These are phyloP conservation scores for Boletus rubroflammeus DNA, from an alignment of 768 basidiomycete genomes.

Conservation along the genomic window DNA sequence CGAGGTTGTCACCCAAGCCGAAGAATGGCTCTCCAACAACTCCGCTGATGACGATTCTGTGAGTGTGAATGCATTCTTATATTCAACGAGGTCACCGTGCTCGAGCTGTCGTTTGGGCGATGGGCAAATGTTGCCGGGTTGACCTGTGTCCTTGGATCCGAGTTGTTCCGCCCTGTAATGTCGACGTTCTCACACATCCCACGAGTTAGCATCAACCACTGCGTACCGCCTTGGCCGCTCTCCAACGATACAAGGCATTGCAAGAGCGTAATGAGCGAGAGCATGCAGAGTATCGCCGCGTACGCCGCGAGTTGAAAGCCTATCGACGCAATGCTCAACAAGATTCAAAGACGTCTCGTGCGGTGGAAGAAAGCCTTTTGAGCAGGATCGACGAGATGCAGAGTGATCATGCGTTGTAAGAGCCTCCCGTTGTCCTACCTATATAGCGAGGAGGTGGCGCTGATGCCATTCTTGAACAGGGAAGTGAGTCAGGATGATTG, in stretches of 20 bases:
- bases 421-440: background rate
- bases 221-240: constrained; percentile 30
- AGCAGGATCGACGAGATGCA: constrained; percentile 33
- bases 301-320: constrained; percentile 30
- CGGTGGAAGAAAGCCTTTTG: constrained; percentile 36
- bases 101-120: background rate
- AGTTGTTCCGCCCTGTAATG: constrained; percentile 18
- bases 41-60: constrained; percentile 38
- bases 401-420: constrained; percentile 27
- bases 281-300: constrained; percentile 28
- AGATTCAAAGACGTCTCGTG: constrained; percentile 35
- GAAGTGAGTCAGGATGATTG: constrained; percentile 26
- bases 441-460: constrained; percentile 1
- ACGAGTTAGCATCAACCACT: constrained; percentile 33
- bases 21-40: constrained; percentile 47
- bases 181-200: constrained; percentile 19
- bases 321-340: constrained; percentile 27
- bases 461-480: constrained; percentile 18
- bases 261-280: constrained; percentile 34
- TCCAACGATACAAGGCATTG: constrained; percentile 39
- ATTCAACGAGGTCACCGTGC: background rate
- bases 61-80: constrained; percentile 15
- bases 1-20: constrained; percentile 45
- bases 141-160: constrained; percentile 13
- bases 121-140: background rate